Conservation (phyloP, 2,329 filamentous ascomycete genomes). For the Samsoniella hepiali region DNA sequence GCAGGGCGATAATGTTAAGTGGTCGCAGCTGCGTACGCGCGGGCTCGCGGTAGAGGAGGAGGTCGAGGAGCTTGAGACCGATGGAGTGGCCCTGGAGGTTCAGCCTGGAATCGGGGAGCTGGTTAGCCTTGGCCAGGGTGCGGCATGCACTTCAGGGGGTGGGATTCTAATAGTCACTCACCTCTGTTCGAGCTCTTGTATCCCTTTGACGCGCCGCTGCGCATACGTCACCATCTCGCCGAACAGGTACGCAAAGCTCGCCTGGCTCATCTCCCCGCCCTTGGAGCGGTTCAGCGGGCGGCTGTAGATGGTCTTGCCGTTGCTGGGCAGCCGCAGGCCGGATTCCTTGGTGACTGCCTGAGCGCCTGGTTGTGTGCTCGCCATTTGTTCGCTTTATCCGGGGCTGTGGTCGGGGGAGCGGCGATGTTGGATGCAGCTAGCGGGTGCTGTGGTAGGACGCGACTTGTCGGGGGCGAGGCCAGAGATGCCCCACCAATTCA, state of each 20-base stretch:
- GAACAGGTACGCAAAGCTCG: slow-evolving; percentile 94
- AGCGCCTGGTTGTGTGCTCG: slow-evolving; percentile 48
- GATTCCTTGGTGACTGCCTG: slow-evolving; percentile 45
- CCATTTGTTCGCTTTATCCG: slow-evolving; percentile 37
- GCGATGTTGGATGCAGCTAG: not conserved
- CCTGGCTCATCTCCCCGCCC: slow-evolving; percentile 83
- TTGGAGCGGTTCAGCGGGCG: slow-evolving; percentile 87
- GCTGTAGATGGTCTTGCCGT: slow-evolving; percentile 97
- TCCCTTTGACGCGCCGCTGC: slow-evolving; percentile 83
- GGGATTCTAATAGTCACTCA: slow-evolving; percentile 34
- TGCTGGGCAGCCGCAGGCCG: slow-evolving; percentile 83
- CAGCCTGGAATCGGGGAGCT: slow-evolving; percentile 51
- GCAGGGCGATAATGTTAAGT: slow-evolving; percentile 81
- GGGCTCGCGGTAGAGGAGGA: slow-evolving; percentile 81
- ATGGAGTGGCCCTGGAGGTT: slow-evolving; percentile 92
- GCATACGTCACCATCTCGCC: slow-evolving; percentile 96
- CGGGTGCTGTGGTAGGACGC: not conserved
- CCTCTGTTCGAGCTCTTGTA: slow-evolving; percentile 91
- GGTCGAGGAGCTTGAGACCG: slow-evolving; percentile 89
- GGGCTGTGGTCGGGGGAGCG: not conserved
- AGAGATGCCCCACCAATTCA: slow-evolving; percentile 6
- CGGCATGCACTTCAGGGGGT: not conserved
- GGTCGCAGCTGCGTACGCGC: slow-evolving; percentile 70
- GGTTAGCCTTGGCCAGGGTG: not conserved
- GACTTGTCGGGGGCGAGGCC: not conserved